Evolutionary conservation across 345 rosid genomes (phyloP), one percentile per base, ranked within the genome.

Genomic region (Citropsis articulata): DNA sequence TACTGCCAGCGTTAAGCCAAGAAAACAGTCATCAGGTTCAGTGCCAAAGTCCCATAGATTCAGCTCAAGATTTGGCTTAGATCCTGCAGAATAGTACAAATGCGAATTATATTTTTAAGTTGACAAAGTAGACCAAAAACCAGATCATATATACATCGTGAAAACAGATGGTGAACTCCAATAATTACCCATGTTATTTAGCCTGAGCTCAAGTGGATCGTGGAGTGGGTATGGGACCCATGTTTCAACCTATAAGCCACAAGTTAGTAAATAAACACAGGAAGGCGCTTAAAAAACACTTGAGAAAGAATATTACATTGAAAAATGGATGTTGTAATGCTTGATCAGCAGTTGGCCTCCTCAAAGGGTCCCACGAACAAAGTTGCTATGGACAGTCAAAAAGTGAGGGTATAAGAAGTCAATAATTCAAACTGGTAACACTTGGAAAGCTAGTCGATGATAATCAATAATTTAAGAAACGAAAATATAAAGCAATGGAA

Each of bases 311-410:
- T 66, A 18, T 88, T 92, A 95, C 99, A 85, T 83, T 89, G 85
- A 95, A 93, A 87, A 95, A 95, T 9, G 99, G 96, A 89, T 95
- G 99, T 70, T 88, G 88, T 77, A 93, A 84, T 3, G 96, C 89
- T 79, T 95, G 93, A 27, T 93, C 98, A 16, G 98, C 97, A 71
- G 94, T 90, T 86, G 98, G 98, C 89, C 98, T 87, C 83, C 87
- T 91, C 64, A 83, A 74, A 27, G 94, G 98, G 81, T 93, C 94
- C 98, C 98, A 95, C 2, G 95, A 92, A 82, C 97, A 93, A 75
- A 95, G 87, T 86, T 83, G 87, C 98, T 95, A 77, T 70, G 66
- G 57, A 73, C 7, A 67, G 80, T 72, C 48, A 81, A 80, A 60
- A 30, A 61, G 73, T 74, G 64, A 68, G 45, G 18, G 76, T 30